Conservation (phyloP, 75 land plant genomes). For the Selaginella moellendorffii region DNA sequence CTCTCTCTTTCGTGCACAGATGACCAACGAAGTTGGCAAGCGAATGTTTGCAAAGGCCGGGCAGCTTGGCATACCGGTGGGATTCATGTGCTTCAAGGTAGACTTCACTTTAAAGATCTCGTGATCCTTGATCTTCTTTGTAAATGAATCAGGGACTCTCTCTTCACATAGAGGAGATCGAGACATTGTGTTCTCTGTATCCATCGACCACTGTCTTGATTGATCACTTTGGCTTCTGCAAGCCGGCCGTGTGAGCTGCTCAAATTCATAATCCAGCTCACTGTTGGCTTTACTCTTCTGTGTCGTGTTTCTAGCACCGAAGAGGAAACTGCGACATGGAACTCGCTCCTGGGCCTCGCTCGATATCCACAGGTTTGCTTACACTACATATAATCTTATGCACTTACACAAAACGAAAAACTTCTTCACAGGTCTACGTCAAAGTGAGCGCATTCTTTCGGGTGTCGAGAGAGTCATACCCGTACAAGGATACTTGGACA, state of each 20-base stretch:
- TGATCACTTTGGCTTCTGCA: slow-evolving; percentile 88
- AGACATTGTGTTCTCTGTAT: slow-evolving; percentile 48
- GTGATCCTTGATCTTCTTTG: not conserved
- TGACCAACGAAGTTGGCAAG: slow-evolving; percentile 88
- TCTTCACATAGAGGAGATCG: slow-evolving; percentile 69
- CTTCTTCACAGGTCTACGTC: slow-evolving; percentile 52
- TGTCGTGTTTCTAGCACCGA: slow-evolving; percentile 25
- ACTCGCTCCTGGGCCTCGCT: slow-evolving; percentile 39
- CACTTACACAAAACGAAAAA: not conserved
- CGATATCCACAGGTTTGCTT: slow-evolving; percentile 53
- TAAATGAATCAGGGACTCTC: slow-evolving; percentile 51
- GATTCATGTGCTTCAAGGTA: slow-evolving; percentile 95
- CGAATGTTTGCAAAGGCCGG: slow-evolving; percentile 73
- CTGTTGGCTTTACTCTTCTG: not conserved
- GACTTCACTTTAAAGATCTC: not conserved
- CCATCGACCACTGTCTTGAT: slow-evolving; percentile 59
- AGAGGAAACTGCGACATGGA: slow-evolving; percentile 41
- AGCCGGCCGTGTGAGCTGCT: slow-evolving; percentile 60
- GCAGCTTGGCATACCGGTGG: slow-evolving; percentile 76
- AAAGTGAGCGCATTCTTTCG: slow-evolving; percentile 84
- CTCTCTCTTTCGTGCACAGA: too few relatives aligned
- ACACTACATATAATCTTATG: not conserved
- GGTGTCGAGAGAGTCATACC: slow-evolving; percentile 57
- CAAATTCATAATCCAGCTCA: not conserved
- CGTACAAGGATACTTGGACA: slow-evolving; percentile 47